phyloP scores from a whole-genome alignment of 1,284 basidiomycete species.

The Irpex sp. region DNA sequence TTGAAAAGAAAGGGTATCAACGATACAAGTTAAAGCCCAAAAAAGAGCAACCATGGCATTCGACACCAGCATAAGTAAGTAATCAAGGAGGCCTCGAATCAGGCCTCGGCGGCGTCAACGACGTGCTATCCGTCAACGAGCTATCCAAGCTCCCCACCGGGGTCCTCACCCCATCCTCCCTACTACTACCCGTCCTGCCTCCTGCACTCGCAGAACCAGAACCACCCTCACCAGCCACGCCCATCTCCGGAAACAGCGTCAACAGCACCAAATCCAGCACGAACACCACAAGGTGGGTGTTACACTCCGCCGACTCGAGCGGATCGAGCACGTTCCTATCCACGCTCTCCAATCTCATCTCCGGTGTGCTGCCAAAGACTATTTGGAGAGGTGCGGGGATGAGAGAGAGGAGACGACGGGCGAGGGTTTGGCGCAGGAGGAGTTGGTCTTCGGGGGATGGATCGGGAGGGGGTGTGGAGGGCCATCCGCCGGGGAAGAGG shows the following conservation, averaged over 20 bases:
- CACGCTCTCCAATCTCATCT: neutral
- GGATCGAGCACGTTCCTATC: constrained; percentile 44
- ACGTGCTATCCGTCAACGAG: neutral
- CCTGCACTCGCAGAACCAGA: neutral
- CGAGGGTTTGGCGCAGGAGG: constrained; percentile 48
- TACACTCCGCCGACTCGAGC: constrained; percentile 55
- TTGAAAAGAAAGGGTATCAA: too few species aligned
- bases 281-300: constrained; percentile 62
- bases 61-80: neutral
- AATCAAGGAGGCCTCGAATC: constrained; percentile 11
- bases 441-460: constrained; percentile 70
- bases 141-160: constrained; percentile 4
- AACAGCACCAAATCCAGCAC: constrained; percentile 61
- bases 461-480: constrained; percentile 59
- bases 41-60: neutral
- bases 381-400: constrained; percentile 38
- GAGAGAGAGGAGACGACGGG: constrained; percentile 41
- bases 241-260: constrained; percentile 66
- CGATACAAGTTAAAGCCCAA: neutral
- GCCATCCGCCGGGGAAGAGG: constrained; percentile 81
- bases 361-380: constrained; percentile 37
- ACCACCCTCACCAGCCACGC: constrained; percentile 13
- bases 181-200: constrained; percentile 4
- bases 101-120: constrained; percentile 13
- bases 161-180: neutral